Percentiles rank a stretch among this genome's conserved stretches.
Evolutionary conservation across 495 filamentous ascomycete genomes (phyloP).

Genomic region (Xylaria sp.): DNA sequence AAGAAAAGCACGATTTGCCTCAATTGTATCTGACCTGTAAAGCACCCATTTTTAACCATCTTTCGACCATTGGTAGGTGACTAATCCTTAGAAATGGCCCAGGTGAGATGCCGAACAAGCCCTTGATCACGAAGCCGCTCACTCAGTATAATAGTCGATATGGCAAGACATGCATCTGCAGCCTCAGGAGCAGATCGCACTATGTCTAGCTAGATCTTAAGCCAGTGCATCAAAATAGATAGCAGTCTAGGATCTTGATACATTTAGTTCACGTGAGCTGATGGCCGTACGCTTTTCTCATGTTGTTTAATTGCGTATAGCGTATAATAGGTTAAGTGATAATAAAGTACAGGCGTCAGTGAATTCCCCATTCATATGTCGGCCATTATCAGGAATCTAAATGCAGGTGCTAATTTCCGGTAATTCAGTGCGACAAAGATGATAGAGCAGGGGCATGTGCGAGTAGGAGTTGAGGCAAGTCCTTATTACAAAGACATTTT

Average conservation of each 20-base stretch:
- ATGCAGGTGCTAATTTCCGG: neutral
- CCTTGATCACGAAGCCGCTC: neutral
- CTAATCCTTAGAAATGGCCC: neutral
- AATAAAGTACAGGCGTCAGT: slow-evolving; percentile 68
- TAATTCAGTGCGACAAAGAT: slow-evolving; percentile 68
- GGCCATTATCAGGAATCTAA: too few species aligned
- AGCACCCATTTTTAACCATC: neutral
- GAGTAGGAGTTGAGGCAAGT: slow-evolving; percentile 84
- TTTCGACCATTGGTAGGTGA: neutral
- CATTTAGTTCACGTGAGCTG: too few species aligned
- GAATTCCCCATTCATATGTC: neutral
- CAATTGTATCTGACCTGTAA: neutral
- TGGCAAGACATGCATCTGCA: neutral
- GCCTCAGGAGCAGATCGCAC: too few species aligned
- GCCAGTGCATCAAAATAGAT: too few species aligned
- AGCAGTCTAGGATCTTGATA: too few species aligned
- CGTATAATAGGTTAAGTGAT: neutral
- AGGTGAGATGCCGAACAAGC: neutral
- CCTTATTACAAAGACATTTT: too few species aligned
- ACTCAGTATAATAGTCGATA: neutral
- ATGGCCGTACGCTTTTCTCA: too few species aligned
- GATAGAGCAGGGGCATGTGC: slow-evolving; percentile 94
- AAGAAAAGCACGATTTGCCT: neutral
- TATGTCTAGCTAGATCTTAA: too few species aligned
- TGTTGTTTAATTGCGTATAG: too few species aligned